phyloP scores from a whole-genome alignment of 2,329 filamentous ascomycete genomes.

The Xylariaceae sp. region DNA sequence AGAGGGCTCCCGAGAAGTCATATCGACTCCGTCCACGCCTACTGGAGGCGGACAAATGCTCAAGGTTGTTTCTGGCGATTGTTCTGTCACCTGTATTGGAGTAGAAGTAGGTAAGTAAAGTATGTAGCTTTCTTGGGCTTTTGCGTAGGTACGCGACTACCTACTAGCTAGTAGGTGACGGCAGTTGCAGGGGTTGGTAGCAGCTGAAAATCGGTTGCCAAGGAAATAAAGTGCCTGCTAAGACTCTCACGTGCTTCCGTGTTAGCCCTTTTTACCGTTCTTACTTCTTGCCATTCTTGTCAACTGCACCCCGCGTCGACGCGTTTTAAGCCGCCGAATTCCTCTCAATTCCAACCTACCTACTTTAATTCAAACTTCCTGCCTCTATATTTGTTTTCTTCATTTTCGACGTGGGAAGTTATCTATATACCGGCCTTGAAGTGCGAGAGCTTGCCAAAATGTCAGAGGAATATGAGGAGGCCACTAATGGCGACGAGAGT shows the following conservation, averaged over 20 bases:
- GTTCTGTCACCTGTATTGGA: conserved; percentile 8
- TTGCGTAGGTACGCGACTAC: not conserved
- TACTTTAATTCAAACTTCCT: not conserved
- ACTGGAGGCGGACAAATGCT: conserved; percentile 18
- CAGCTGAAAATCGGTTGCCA: not conserved
- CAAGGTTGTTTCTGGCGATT: conserved; percentile 10
- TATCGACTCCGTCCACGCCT: conserved; percentile 64
- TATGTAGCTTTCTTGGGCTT: conserved; percentile 16
- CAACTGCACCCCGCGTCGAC: not conserved
- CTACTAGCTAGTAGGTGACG: conserved; percentile 18
- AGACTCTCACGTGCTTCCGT: conserved; percentile 34
- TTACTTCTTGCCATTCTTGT: not conserved
- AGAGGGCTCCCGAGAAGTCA: conserved; percentile 64
- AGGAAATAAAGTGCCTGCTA: not conserved
- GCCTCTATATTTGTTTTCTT: not conserved
- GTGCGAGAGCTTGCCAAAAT: conserved; percentile 42
- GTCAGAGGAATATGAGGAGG: conserved; percentile 67
- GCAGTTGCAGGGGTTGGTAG: conserved; percentile 1
- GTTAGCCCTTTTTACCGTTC: not conserved
- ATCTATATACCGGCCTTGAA: not conserved
- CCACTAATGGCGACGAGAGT: conserved; percentile 68
- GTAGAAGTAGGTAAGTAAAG: not conserved
- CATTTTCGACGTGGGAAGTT: not conserved
- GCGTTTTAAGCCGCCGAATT: not conserved
- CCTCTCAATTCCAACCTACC: not conserved